phyloP scores from a whole-genome alignment of 78 protist species.

The Protostelium mycophagum region DNA sequence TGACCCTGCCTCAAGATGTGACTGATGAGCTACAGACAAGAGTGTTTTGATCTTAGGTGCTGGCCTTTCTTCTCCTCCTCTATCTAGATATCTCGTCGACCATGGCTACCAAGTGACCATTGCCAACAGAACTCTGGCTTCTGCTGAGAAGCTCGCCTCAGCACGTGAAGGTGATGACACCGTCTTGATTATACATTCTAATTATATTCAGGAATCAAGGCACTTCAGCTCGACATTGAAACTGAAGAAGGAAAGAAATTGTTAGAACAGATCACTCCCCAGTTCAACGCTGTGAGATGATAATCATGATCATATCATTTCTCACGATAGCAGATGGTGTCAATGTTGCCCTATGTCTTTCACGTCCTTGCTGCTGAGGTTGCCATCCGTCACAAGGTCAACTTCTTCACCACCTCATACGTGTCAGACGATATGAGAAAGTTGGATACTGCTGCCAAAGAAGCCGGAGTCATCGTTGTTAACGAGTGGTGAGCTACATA shows the following conservation, averaged over 20 bases:
- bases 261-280: not conserved
- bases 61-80: not conserved
- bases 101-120: not conserved
- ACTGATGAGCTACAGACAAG: not conserved
- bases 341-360: conserved; percentile 3
- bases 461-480: conserved; percentile 3
- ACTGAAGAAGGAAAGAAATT: not conserved
- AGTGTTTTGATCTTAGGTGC: not conserved
- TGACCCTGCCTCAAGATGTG: not conserved
- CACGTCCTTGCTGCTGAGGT: conserved; percentile 5
- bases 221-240: not conserved
- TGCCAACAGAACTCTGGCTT: not conserved
- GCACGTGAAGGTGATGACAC: not conserved
- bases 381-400: not conserved
- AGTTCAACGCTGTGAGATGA: not conserved
- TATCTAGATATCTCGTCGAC: not conserved
- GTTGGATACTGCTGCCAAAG: not conserved
- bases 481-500: not conserved
- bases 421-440: conserved; percentile 3
- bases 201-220: not conserved
- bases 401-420: conserved; percentile 10
- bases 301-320: not conserved
- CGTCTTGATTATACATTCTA: not conserved
- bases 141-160: not conserved
- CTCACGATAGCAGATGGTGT: conserved; percentile 1